Evolutionary conservation across 2,329 filamentous ascomycete species (phyloP), one percentile per base, ranked within the genome.

Genomic region (Monilinia fructigena): DNA sequence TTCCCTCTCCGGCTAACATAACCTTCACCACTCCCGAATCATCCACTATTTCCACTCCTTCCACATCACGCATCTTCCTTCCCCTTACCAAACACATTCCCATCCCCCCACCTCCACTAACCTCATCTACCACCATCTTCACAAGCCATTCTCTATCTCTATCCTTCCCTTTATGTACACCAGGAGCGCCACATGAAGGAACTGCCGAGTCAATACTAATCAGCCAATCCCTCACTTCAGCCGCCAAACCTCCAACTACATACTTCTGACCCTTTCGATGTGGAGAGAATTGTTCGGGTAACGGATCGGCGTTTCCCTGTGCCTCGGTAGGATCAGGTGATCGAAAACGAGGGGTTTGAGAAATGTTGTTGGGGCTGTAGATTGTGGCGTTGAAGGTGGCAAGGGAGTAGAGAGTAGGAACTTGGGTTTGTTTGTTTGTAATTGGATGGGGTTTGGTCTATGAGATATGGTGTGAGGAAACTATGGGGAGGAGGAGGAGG

Each of bases 251-350:
- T 4, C 79, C 78, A 1, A 79, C 75, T 0, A 83, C 55, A 68
- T 82, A 85, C 70, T 81, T 81, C 68, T 82, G 78, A 0, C 78
- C 79, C 67, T 79, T 80, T 35, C 82, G 78, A 56, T 81, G 80
- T 1, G 84, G 83, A 0, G 83, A 85, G 73, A 86, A 86, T 50
- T 80, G 78, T 52, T 83, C 81, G 0, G 83, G 82, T 0, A 83
- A 75, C 0, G 82, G 81, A 58, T 76, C 74, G 11, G 20, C 11
- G 28, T 67, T 62, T 16, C 66, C 53, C 45, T 69, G 68, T 11
- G 59, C 28, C n/a, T 70, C 67, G 0, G 67, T 54, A 12, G 66
- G 68, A 58, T 75, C 74, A 26, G 72, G 71, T 7, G 74, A 74
- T 28, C 73, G 72, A 58, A 77, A 77, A 18, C 72, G 70, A 55